Conservation (phyloP, 2,329 filamentous ascomycete species). For the Ustulina deusta region DNA sequence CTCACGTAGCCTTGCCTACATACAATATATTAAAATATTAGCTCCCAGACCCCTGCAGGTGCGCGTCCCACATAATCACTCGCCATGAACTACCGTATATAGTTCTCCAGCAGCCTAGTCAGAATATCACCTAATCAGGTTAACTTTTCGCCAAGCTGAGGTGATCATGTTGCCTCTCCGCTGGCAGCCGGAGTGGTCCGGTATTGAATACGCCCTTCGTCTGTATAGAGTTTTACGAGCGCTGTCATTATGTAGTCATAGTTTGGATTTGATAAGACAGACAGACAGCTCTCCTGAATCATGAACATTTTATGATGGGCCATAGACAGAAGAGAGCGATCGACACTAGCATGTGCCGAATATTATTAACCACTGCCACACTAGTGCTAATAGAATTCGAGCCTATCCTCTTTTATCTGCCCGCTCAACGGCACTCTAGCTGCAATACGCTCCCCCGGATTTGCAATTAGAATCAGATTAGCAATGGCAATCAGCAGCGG, state of each 20-base stretch:
- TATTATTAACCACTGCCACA: too few species aligned
- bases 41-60: too few species aligned
- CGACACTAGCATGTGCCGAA: too few species aligned
- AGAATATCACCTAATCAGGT: not conserved
- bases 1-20: too few species aligned
- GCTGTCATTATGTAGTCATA: not conserved
- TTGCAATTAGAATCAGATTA: not conserved
- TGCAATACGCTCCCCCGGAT: not conserved
- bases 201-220: not conserved
- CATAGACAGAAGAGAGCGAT: too few species aligned
- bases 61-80: too few species aligned
- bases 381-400: too few species aligned
- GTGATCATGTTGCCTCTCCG: not conserved
- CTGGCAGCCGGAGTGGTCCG: not conserved
- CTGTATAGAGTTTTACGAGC: not conserved
- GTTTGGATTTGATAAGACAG: not conserved
- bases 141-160: not conserved
- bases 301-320: not conserved
- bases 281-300: constrained; percentile 17
- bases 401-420: too few species aligned
- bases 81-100: not conserved
- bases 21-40: too few species aligned
- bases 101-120: not conserved
- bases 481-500: not conserved
- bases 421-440: too few species aligned